A percentile compares a stretch with the other conserved stretches of the same genome.
phyloP scores from a whole-genome alignment of 2,329 filamentous ascomycete genomes.

The Huntiella savannae region DNA sequence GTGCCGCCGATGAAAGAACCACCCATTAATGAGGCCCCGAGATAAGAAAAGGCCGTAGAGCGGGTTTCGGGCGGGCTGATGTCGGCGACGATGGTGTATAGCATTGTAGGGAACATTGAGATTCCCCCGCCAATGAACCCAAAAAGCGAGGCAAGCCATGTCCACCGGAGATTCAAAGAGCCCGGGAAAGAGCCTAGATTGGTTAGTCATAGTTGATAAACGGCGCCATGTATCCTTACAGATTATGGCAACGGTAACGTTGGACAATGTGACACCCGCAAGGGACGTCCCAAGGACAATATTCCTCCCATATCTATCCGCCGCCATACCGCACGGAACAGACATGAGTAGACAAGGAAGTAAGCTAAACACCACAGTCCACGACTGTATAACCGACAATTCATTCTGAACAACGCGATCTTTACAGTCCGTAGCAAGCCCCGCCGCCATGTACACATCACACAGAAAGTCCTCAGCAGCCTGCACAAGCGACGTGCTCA shows the following conservation, averaged over 20 bases:
- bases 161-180: slow-evolving; percentile 11
- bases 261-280: slow-evolving; percentile 9
- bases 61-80: slow-evolving; percentile 7
- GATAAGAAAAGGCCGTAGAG: slow-evolving; percentile 13
- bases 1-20: slow-evolving; percentile 12
- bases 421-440: slow-evolving; percentile 11
- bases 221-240: slow-evolving; percentile 5
- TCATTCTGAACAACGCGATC: slow-evolving; percentile 13
- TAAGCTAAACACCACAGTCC: slow-evolving; percentile 12
- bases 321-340: slow-evolving; percentile 13
- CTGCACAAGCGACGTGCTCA: slow-evolving; percentile 11
- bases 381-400: slow-evolving; percentile 13
- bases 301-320: slow-evolving; percentile 13
- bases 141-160: slow-evolving; percentile 12
- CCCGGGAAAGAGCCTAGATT: slow-evolving; percentile 10
- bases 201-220: background rate
- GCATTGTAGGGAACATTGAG: slow-evolving; percentile 12
- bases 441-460: background rate
- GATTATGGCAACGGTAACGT: slow-evolving; percentile 8
- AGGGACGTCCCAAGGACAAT: slow-evolving; percentile 11
- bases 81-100: slow-evolving; percentile 13
- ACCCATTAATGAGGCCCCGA: slow-evolving; percentile 11
- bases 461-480: slow-evolving; percentile 11
- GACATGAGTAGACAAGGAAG: slow-evolving; percentile 12
- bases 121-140: slow-evolving; percentile 13